phyloP scores from a whole-genome alignment of 306 rosid genomes.

The Citrullus amarus region DNA sequence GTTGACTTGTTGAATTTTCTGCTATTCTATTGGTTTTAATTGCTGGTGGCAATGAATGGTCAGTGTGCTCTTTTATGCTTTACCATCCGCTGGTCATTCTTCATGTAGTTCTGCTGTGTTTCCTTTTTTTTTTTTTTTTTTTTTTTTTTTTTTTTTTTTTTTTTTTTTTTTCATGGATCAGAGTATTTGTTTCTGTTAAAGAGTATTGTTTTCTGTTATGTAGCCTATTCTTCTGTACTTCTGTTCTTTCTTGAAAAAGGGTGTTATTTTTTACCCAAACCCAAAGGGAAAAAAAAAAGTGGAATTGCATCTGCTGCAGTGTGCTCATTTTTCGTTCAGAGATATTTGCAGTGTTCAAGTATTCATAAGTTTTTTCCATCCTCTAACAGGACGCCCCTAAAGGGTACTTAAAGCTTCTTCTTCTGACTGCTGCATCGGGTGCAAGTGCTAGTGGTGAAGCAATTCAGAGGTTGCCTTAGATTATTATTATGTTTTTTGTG shows the following conservation, averaged over 20 bases:
- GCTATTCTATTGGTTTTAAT: constrained; percentile 1
- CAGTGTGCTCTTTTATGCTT: background rate
- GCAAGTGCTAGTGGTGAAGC: constrained; percentile 77
- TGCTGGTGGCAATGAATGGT: background rate
- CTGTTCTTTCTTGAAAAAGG: background rate
- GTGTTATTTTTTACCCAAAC: background rate
- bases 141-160: background rate
- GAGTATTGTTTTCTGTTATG: background rate
- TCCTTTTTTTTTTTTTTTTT: background rate
- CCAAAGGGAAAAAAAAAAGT: background rate
- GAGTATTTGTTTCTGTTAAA: background rate
- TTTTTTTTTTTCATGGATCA: background rate
- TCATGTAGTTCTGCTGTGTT: background rate
- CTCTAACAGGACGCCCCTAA: constrained; percentile 75
- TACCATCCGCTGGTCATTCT: background rate
- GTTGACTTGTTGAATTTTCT: constrained; percentile 9
- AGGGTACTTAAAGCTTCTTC: constrained; percentile 87
- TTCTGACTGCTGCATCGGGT: constrained; percentile 89
- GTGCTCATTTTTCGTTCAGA: background rate
- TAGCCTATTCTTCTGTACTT: background rate
- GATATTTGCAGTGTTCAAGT: background rate
- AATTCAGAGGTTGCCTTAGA: constrained; percentile 63
- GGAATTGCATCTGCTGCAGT: background rate
- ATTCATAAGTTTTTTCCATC: background rate
- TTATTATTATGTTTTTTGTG: constrained; percentile 8